These are phyloP conservation scores for Hordeum marinum DNA, from an alignment of 176 grass and related monocot genomes.

Conservation along the genomic window DNA sequence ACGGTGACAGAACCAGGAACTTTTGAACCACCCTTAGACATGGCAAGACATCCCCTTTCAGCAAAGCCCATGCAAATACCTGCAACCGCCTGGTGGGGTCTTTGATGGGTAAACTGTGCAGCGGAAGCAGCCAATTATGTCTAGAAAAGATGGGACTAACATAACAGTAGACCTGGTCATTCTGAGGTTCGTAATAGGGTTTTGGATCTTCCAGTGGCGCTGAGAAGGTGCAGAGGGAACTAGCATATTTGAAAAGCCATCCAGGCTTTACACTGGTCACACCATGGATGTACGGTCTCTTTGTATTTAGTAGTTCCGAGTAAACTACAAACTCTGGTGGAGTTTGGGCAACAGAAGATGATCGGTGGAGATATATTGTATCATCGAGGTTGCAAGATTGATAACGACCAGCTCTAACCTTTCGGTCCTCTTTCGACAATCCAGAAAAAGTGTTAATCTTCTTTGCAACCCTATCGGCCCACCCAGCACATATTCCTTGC, in stretches of 20 bases:
- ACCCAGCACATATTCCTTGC: conserved; percentile 81
- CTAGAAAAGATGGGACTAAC: conserved; percentile 69
- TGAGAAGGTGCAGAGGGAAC: conserved; percentile 82
- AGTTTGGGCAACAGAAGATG: conserved; percentile 63
- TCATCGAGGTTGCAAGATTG: conserved; percentile 60
- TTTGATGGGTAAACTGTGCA: conserved; percentile 59
- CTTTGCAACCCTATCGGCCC: conserved; percentile 85
- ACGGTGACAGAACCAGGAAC: conserved; percentile 55
- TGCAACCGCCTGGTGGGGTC: conserved; percentile 39
- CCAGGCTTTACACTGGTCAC: conserved; percentile 68
- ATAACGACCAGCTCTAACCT: conserved; percentile 45
- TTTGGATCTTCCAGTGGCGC: conserved; percentile 58
- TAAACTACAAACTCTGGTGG: conserved; percentile 87
- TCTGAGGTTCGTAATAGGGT: conserved; percentile 64
- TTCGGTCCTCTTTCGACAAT: conserved; percentile 40
- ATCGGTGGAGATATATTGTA: conserved; percentile 59
- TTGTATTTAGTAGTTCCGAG: conserved; percentile 72
- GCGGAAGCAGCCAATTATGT: conserved; percentile 73
- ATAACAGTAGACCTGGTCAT: conserved; percentile 62
- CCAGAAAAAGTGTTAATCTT: conserved; percentile 24
- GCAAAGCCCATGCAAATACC: conserved; percentile 77
- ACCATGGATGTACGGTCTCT: conserved; percentile 75
- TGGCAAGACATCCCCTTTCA: conserved; percentile 82
- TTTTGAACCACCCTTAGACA: conserved; percentile 62
- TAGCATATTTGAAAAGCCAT: conserved; percentile 89